Base-by-base conservation (phyloP, 495 filamentous ascomycete genomes). In the Penicillium lagena region DNA sequence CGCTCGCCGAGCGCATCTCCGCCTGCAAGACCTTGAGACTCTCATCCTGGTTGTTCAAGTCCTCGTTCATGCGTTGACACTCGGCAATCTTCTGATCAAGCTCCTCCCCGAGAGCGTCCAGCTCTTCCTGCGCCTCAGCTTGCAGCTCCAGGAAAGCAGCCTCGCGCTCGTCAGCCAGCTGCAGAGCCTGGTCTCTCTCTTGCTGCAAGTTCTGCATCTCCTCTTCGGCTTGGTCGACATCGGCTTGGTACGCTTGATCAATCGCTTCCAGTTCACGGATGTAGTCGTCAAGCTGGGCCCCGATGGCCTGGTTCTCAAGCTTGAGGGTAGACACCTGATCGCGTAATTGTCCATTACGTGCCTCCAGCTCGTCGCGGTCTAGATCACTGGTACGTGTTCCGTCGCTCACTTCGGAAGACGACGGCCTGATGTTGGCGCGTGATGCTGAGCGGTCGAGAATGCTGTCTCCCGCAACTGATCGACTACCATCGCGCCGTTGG, bases 391-490 rank as follows among this genome's bases (percentile, higher is more conserved):
- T 75, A 0, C 84, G 86, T n/a, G 71, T 90, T 10, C 67, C 74
- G 41, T 81, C 84, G 52, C 89, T 95, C 2, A 75, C 74, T 32
- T 87, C 22, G 22, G 22, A 69, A 7, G 89, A 95, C 1, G 75
- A 73, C 5, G 87, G 77, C 39, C 89, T 72, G 44, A 80, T 81
- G 35, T 89, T 81, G 7, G 86, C 82, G 28, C 91, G 82, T 10
- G 93, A 96, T 13, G 87, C 90, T 5, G 91, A 96, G 13, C 93
- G 82, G 43, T 97, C 93, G 35, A 96, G 79, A 42, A 96, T 86
- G 55, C 89, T 94, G 47, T 98, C 93, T 12, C 90, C 85, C 8
- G 90, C 81, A 12, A 90, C 62, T 2, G 81, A 84, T 35, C 77
- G 72, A 30, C 62, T 65, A 27, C 70, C 72, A 48, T 85, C 83